A percentile compares a stretch with the other conserved stretches of the same genome.
Evolutionary conservation across 2,329 filamentous ascomycete genomes (phyloP).

Genomic region (Hirsutella rhossiliensis): DNA sequence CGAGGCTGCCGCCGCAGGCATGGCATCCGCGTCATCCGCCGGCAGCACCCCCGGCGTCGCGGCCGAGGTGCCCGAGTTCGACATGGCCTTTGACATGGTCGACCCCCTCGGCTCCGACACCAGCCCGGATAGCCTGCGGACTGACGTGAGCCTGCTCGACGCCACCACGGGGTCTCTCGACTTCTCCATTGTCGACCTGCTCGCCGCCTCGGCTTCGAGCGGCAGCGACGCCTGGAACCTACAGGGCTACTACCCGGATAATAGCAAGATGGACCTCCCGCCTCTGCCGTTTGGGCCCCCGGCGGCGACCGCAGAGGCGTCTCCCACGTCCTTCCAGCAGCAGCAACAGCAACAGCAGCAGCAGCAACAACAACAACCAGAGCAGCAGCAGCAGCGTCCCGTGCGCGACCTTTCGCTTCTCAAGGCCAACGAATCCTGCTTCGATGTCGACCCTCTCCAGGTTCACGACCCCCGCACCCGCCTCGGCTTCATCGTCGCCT

Average conservation of each 20-base stretch:
- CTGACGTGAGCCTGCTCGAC: slow-evolving; percentile 4
- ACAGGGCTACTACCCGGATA: slow-evolving; percentile 7
- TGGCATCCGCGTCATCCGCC: slow-evolving; percentile 2
- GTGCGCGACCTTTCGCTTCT: slow-evolving; percentile 19
- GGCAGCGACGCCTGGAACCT: slow-evolving; percentile 15
- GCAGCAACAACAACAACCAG: slow-evolving; percentile 3
- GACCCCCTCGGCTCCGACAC: slow-evolving; percentile 17
- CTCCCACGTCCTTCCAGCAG: slow-evolving; percentile 4
- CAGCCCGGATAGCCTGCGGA: slow-evolving; percentile 18
- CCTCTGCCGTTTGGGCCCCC: slow-evolving; percentile 10
- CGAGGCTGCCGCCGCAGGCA: background rate
- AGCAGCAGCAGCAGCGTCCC: slow-evolving; percentile 6
- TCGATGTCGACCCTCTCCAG: slow-evolving; percentile 17
- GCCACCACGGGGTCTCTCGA: slow-evolving; percentile 13
- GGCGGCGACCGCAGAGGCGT: slow-evolving; percentile 1
- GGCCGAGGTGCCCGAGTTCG: slow-evolving; percentile 19
- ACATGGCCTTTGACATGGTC: slow-evolving; percentile 22
- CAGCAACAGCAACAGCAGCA: slow-evolving; percentile 3
- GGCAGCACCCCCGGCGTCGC: slow-evolving; percentile 4
- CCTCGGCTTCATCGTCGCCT: slow-evolving; percentile 21
- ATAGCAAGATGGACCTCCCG: slow-evolving; percentile 19
- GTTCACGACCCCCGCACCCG: slow-evolving; percentile 23
- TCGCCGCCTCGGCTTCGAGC: slow-evolving; percentile 10
- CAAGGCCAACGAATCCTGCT: slow-evolving; percentile 7
- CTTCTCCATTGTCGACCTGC: slow-evolving; percentile 23